A percentile compares a stretch with the other conserved stretches of the same genome.
Evolutionary conservation across 495 filamentous ascomycete species (phyloP).

Genomic region (Amphirosellinia nigrospora): DNA sequence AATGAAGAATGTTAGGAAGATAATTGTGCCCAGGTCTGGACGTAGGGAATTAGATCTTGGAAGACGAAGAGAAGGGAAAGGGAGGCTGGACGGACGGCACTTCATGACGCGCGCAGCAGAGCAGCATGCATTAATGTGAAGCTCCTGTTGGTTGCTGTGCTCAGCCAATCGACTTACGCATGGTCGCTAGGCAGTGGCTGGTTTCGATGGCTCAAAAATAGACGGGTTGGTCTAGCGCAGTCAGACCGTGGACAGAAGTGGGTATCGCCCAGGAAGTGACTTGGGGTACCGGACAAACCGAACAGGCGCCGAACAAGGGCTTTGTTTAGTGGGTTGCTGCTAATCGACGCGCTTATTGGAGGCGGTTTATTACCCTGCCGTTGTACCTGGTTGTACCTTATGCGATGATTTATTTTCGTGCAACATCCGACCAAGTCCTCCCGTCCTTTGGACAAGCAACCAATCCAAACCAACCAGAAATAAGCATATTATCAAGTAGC

Average conservation of each 20-base stretch:
- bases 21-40: neutral
- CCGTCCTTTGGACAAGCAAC: neutral
- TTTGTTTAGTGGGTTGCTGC: conserved; percentile 33
- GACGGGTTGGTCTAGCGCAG: conserved; percentile 24
- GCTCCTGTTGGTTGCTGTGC: conserved; percentile 15
- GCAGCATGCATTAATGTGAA: conserved; percentile 8
- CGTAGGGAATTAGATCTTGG: neutral
- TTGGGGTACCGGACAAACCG: conserved; percentile 5
- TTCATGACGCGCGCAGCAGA: conserved; percentile 22
- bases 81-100: conserved; percentile 24
- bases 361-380: neutral
- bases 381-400: neutral
- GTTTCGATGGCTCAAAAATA: conserved; percentile 18
- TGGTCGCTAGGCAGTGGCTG: conserved; percentile 23
- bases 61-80: conserved; percentile 13
- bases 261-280: neutral
- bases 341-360: conserved; percentile 27
- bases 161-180: conserved; percentile 15
- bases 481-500: neutral
- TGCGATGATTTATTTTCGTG: neutral
- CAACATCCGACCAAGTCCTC: conserved; percentile 8
- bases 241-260: neutral
- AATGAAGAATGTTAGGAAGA: conserved; percentile 5
- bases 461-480: neutral
- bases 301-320: conserved; percentile 28